These are phyloP conservation scores for Goffeauzyma gilvescens DNA, from an alignment of 768 basidiomycete genomes.

Conservation along the genomic window DNA sequence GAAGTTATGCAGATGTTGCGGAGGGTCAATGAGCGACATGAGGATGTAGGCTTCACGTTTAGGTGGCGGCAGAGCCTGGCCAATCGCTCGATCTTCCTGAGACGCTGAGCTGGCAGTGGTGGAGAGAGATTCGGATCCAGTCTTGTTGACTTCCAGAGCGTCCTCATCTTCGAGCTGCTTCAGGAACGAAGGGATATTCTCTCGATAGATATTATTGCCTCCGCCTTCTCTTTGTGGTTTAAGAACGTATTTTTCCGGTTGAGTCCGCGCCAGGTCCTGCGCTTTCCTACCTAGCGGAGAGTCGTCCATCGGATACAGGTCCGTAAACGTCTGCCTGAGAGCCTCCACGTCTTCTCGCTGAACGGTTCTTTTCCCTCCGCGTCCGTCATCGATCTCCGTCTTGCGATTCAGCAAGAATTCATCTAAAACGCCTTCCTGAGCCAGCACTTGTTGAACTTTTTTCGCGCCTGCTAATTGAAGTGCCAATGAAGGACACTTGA, in stretches of 20 bases:
- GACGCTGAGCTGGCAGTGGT: no score
- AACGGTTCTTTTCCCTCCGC: slow-evolving; percentile 6
- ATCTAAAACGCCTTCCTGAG: slow-evolving; percentile 53
- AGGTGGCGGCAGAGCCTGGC: slow-evolving; percentile 13
- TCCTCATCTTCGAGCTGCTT: slow-evolving; percentile 39
- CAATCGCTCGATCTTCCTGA: neutral
- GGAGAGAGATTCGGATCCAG: no score
- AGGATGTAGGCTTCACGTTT: slow-evolving; percentile 81
- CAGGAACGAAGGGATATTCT: slow-evolving; percentile 59
- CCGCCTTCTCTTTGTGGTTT: slow-evolving; percentile 98
- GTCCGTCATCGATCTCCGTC: slow-evolving; percentile 5
- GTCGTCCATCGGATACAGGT: slow-evolving; percentile 59
- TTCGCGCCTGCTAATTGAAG: slow-evolving; percentile 91
- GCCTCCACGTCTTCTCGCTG: slow-evolving; percentile 39
- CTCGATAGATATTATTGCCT: slow-evolving; percentile 85
- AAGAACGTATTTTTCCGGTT: slow-evolving; percentile 49
- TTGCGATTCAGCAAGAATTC: slow-evolving; percentile 39
- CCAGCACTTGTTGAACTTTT: slow-evolving; percentile 79
- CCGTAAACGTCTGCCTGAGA: slow-evolving; percentile 63
- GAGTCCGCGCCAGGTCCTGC: slow-evolving; percentile 39
- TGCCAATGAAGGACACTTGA: slow-evolving; percentile 79
- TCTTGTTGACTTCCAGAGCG: neutral
- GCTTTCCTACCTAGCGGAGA: slow-evolving; percentile 33
- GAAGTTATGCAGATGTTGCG: slow-evolving; percentile 47
- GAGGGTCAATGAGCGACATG: slow-evolving; percentile 78